Evolutionary conservation across 768 basidiomycete species (phyloP).

Genomic region (Neoboletus magnificus): DNA sequence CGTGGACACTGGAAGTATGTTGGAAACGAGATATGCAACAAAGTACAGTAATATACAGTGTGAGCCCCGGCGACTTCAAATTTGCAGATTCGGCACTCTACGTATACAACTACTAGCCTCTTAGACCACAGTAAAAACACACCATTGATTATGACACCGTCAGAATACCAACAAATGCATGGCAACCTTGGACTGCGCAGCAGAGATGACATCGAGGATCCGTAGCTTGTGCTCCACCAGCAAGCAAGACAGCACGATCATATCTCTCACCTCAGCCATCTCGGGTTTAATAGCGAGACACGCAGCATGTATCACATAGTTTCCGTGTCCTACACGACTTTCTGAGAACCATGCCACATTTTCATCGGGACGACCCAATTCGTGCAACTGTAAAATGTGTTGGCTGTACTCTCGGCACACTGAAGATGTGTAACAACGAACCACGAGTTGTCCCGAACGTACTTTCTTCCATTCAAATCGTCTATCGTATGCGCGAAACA

Average conservation of each 20-base stretch:
- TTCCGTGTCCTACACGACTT: neutral
- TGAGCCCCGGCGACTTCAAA: neutral
- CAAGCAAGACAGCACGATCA: conserved; percentile 20
- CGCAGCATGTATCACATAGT: neutral
- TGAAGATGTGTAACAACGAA: conserved; percentile 3
- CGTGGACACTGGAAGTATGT: neutral
- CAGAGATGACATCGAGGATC: neutral
- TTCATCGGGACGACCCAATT: neutral
- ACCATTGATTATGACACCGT: too few species aligned
- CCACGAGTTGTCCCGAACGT: conserved; percentile 7
- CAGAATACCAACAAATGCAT: conserved; percentile 1
- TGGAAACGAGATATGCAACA: neutral
- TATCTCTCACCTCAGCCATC: conserved; percentile 7
- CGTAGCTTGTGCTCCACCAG: conserved; percentile 15
- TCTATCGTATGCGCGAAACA: conserved; percentile 3
- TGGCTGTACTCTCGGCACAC: neutral
- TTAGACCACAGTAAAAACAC: too few species aligned
- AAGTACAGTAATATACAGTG: too few species aligned
- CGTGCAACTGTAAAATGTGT: conserved; percentile 7
- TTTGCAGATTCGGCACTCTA: neutral
- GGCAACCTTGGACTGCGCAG: neutral
- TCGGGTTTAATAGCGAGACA: conserved; percentile 16
- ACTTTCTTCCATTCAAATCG: conserved; percentile 13
- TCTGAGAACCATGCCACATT: conserved; percentile 14
- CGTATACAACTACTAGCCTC: too few species aligned